Percentiles rank a stretch among this genome's conserved stretches.
Conservation (phyloP, 768 basidiomycete species). For the Tylopilus sp. region DNA sequence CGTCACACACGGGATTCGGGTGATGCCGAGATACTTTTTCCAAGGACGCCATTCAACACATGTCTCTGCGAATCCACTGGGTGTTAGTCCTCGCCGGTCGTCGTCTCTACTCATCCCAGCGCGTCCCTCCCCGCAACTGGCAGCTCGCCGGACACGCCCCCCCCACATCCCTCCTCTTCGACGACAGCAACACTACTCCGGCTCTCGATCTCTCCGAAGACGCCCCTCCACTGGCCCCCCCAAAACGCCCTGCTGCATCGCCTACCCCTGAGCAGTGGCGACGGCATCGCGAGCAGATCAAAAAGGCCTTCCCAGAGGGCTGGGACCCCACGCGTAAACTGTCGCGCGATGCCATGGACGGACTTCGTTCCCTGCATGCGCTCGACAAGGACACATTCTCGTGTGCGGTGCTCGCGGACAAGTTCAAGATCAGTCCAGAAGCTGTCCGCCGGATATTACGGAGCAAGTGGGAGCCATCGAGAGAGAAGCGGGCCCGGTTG, state of each 20-base stretch:
- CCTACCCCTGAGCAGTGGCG: constrained; percentile 45
- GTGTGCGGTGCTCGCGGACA: constrained; percentile 65
- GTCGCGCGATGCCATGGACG: constrained; percentile 82
- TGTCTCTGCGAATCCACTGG: constrained; percentile 17
- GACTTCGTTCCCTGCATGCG: constrained; percentile 62
- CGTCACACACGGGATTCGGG: constrained; percentile 7
- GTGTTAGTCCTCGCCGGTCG: constrained; percentile 9
- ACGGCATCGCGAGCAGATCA: constrained; percentile 49
- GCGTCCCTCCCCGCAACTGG: constrained; percentile 28
- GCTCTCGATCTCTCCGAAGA: constrained; percentile 29
- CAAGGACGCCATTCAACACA: not conserved
- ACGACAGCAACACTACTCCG: constrained; percentile 12
- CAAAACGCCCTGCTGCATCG: constrained; percentile 11
- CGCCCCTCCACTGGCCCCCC: constrained; percentile 27
- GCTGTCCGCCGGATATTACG: constrained; percentile 76
- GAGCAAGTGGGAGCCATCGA: constrained; percentile 65
- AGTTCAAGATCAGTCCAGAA: constrained; percentile 78
- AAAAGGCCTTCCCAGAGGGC: constrained; percentile 55
- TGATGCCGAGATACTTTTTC: constrained; percentile 15
- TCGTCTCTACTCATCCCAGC: constrained; percentile 28
- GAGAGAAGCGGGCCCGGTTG: constrained; percentile 47
- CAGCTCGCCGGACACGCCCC: constrained; percentile 30
- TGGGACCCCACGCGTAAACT: constrained; percentile 82
- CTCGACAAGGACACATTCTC: constrained; percentile 62
- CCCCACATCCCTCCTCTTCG: constrained; percentile 28